Evolutionary conservation across 371 early-diverging fungal species (phyloP).

Genomic region (Phascolomyces articulosus): DNA sequence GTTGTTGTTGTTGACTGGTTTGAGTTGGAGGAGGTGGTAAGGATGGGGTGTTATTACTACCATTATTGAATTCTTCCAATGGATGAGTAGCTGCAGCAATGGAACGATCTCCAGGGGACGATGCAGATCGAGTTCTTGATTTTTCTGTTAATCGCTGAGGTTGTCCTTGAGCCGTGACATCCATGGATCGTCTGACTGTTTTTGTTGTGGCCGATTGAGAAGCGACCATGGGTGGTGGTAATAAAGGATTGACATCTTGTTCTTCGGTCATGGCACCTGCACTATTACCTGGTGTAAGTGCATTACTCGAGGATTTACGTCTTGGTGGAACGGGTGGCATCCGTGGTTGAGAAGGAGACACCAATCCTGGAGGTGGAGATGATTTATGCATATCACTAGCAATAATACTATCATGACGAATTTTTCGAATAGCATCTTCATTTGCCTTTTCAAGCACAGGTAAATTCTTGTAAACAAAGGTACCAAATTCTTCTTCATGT

Average conservation of each 20-base stretch:
- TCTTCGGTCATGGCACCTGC: neutral
- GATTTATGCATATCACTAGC: slow-evolving; percentile 14
- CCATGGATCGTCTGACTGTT: neutral
- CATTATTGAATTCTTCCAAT: neutral
- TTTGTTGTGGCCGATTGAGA: slow-evolving; percentile 6
- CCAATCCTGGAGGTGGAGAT: neutral
- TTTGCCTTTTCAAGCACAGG: slow-evolving; percentile 89
- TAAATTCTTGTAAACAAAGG: slow-evolving; percentile 91
- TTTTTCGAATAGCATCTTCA: slow-evolving; percentile 74
- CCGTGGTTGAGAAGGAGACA: no score
- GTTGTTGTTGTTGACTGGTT: neutral
- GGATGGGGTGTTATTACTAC: neutral
- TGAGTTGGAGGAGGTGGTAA: neutral
- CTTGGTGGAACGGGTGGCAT: neutral
- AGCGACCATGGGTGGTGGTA: neutral
- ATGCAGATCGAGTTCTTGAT: slow-evolving; percentile 10
- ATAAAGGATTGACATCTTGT: neutral
- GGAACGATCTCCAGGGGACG: slow-evolving; percentile 11
- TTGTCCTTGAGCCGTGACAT: neutral
- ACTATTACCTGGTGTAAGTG: neutral
- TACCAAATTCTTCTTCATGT: slow-evolving; percentile 82
- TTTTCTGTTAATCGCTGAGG: neutral
- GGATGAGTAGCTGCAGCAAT: neutral
- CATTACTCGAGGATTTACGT: neutral
- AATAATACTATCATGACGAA: slow-evolving; percentile 54